Base-by-base conservation (phyloP, 148 eudicot genomes). In the Spergularia bocconei region DNA sequence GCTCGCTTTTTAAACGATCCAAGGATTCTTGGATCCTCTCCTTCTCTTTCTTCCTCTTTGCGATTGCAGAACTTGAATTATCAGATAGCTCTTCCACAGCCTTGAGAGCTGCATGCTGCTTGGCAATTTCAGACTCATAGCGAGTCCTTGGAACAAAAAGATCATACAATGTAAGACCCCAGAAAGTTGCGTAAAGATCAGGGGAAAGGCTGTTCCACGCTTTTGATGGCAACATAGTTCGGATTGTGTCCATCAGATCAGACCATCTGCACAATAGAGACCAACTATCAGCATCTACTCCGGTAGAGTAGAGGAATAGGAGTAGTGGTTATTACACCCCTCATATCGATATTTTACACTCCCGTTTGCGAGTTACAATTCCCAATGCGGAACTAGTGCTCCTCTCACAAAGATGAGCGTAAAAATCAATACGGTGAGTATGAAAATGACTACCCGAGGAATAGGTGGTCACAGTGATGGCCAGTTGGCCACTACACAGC, bases 191-290 rank as follows among this genome's bases (percentile, higher is more conserved):
- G 83, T 92, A 96, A 8, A 96, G 81, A 85, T 92, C 99, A 14
- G 99, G 94, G 57, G 99, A 96, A 61, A 96, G 95, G 84, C 99
- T 96, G 70, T 96, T 96, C 98, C 99, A 96, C 4, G 98, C 94
- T 82, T 88, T 96, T 21, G 94, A 77, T 74, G 99, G 99, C 80
- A 92, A 77, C 93, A 92, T 89, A 63, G 89, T 87, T 75, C 88
- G 83, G 75, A 93, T 88, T 51, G 92, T 88, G 50, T 84, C 85
- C 75, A 96, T 92, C 78, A 92, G 98, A 87, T 82, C 89, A 52
- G 88, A 83, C 99, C 99, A 96, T 82, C 99, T 96, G 91, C 82
- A 81, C 61, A 36, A 44, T 69, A 54, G 20, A 54, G 58, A 68
- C 19, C 70, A 77, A 17, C 36, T 21, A 52, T 69, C 72, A 69